These are phyloP conservation scores for Sphagnum magellanicum DNA, from an alignment of 228 moss, liverwort and hornwort species.

Conservation along the genomic window DNA sequence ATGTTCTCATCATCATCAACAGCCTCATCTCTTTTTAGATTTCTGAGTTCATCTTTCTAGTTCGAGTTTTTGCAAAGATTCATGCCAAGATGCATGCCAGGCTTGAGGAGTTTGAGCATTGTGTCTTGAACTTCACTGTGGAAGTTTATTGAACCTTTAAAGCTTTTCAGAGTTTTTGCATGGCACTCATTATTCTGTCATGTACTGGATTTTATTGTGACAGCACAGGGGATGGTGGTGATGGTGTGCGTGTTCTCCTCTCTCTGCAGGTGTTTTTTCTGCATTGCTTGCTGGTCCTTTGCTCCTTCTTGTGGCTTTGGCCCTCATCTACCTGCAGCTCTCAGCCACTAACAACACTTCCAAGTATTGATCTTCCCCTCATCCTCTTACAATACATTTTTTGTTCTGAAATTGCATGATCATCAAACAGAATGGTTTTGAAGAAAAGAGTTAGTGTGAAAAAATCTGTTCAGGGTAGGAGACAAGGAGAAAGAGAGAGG, in stretches of 20 bases:
- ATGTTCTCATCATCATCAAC: too few relatives aligned
- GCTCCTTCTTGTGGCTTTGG: not conserved
- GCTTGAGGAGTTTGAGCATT: too few relatives aligned
- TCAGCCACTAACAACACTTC: not conserved
- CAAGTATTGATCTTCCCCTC: not conserved
- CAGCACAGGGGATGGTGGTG: too few relatives aligned
- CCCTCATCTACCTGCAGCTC: not conserved
- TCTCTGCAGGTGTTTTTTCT: not conserved
- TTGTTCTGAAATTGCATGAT: not conserved
- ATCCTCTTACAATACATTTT: not conserved
- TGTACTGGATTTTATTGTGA: too few relatives aligned
- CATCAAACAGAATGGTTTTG: not conserved
- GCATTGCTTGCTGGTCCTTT: not conserved
- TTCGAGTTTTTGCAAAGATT: not conserved
- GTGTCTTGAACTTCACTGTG: too few relatives aligned
- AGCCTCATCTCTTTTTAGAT: not conserved
- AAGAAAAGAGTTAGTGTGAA: not conserved
- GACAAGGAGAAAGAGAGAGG: constrained; percentile 45
- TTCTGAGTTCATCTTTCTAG: not conserved
- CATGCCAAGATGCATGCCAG: too few relatives aligned
- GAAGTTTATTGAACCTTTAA: too few relatives aligned
- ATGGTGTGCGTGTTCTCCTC: not conserved
- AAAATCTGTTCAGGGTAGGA: constrained; percentile 18
- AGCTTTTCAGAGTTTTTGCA: too few relatives aligned
- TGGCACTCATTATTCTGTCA: too few relatives aligned